A percentile compares a stretch with the other conserved stretches of the same genome.
These are phyloP conservation scores for Metarhizium album DNA, from an alignment of 2,329 filamentous ascomycete species.

Conservation along the genomic window DNA sequence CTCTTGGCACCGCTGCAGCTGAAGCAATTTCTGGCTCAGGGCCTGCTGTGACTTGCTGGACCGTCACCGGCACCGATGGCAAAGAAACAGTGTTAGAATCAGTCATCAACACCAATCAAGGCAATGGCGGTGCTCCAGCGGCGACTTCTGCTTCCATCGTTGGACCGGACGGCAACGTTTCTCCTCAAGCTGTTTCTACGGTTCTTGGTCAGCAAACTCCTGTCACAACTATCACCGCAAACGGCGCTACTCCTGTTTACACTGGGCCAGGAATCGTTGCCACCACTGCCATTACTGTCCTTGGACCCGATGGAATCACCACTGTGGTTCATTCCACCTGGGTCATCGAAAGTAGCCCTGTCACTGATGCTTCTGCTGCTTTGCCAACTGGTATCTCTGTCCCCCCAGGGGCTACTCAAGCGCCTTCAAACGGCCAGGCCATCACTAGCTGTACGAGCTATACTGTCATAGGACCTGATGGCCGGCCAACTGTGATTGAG, in stretches of 20 bases:
- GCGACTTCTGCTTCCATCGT: neutral
- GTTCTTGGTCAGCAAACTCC: conserved; percentile 1
- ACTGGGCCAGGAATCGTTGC: conserved; percentile 5
- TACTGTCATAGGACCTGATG: conserved; percentile 22
- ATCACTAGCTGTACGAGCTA: conserved; percentile 11
- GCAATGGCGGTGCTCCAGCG: neutral
- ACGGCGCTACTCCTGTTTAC: conserved; percentile 1
- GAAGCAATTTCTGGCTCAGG: neutral
- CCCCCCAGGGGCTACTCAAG: neutral
- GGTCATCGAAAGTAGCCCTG: conserved; percentile 4
- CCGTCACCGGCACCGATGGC: conserved; percentile 11
- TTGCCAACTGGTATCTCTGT: conserved; percentile 1
- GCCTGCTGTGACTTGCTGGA: conserved; percentile 12
- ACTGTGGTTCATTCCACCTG: conserved; percentile 7
- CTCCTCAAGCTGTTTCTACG: conserved; percentile 1
- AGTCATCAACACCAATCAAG: conserved; percentile 8
- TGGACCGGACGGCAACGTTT: conserved; percentile 1
- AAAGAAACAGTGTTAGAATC: conserved; percentile 23
- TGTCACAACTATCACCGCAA: conserved; percentile 7
- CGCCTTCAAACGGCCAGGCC: conserved; percentile 5
- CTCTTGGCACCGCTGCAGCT: conserved; percentile 6
- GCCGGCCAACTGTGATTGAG: conserved; percentile 22
- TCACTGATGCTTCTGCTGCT: conserved; percentile 4
- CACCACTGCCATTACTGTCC: conserved; percentile 3
- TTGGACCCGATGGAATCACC: conserved; percentile 7